These are phyloP conservation scores for Boletus semigastroideus DNA, from an alignment of 1,284 basidiomycete species.

Conservation along the genomic window DNA sequence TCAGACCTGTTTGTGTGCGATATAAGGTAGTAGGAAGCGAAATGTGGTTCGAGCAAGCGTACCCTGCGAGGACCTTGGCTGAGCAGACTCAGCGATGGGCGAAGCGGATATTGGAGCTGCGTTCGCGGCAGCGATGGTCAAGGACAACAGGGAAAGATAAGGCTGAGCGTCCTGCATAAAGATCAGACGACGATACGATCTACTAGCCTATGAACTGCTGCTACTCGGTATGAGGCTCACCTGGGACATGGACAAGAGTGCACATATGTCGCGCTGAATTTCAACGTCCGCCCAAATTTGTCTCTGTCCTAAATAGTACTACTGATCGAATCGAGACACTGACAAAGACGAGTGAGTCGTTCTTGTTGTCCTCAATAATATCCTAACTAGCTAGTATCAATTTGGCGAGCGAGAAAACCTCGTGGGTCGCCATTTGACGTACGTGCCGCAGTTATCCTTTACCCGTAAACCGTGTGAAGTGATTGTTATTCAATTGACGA, in stretches of 20 bases:
- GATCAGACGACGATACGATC: slow-evolving; percentile 4
- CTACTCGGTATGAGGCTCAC: slow-evolving; percentile 11
- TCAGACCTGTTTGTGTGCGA: slow-evolving; percentile 21
- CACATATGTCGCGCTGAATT: slow-evolving; percentile 16
- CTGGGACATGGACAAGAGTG: slow-evolving; percentile 29
- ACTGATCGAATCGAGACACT: not conserved
- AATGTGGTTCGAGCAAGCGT: not conserved
- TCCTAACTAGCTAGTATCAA: not conserved
- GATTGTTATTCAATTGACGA: not conserved
- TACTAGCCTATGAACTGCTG: too few species aligned
- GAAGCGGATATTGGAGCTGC: slow-evolving; percentile 46
- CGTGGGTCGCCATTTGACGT: not conserved
- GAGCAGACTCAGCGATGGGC: slow-evolving; percentile 22
- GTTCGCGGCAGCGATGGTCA: slow-evolving; percentile 59
- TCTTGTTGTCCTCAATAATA: not conserved
- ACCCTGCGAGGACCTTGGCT: slow-evolving; percentile 20
- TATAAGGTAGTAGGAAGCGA: slow-evolving; percentile 3
- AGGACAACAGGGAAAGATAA: slow-evolving; percentile 55
- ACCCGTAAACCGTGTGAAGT: not conserved
- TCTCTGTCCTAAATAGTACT: slow-evolving; percentile 7
- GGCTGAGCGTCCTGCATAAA: slow-evolving; percentile 17
- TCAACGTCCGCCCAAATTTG: slow-evolving; percentile 29
- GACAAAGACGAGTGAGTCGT: not conserved
- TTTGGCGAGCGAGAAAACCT: not conserved
- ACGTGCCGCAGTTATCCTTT: not conserved